Evolutionary conservation across 345 rosid genomes (phyloP), one percentile per base, ranked within the genome.

Genomic region (Boechera stricta): DNA sequence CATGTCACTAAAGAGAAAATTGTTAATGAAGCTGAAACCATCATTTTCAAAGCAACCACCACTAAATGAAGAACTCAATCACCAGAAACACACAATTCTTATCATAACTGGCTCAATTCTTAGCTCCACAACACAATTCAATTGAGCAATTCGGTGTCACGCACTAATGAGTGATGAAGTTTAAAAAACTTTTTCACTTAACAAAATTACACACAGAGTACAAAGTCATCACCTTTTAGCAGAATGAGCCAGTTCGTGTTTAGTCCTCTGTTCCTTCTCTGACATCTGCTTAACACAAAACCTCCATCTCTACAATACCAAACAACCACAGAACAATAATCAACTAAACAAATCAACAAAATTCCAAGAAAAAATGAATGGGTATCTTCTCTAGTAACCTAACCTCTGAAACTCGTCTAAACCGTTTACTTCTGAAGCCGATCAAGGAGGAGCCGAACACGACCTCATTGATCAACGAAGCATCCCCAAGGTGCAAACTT

Each of bases 141-240:
- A 39, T 21, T 21, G 24, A 21, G 24, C 24, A 21, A 21, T 21
- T 21, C 24, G 24, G 24, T 21, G 24, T 21, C 24, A 21, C 24
- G 24, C 24, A 21, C 24, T 21, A 21, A 12, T 4, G 1, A 52
- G 59, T 3, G 33, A 36, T 60, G 13, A 36, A 49, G 12, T 21
- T 65, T 29, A 42, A 64, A 39, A 39, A 5, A 2, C 4, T 16
- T 55, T 33, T 4, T 12, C 48, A 16, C 49, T 32, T 10, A 47
- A 48, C 24, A 67, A 10, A 49, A 18, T 13, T 5, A 49, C 54
- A 44, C 62, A 68, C 3, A 69, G 56, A 42, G 64, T 49, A 53
- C 58, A 70, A 69, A 62, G 71, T 64, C 61, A 33, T 71, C 67
- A 77, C 81, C 81, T 77, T 64, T 71, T 71, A 64, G 49, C 67